These are phyloP conservation scores for Cutaneotrichosporon sp. DNA, from an alignment of 1,284 basidiomycete species.

Conservation along the genomic window DNA sequence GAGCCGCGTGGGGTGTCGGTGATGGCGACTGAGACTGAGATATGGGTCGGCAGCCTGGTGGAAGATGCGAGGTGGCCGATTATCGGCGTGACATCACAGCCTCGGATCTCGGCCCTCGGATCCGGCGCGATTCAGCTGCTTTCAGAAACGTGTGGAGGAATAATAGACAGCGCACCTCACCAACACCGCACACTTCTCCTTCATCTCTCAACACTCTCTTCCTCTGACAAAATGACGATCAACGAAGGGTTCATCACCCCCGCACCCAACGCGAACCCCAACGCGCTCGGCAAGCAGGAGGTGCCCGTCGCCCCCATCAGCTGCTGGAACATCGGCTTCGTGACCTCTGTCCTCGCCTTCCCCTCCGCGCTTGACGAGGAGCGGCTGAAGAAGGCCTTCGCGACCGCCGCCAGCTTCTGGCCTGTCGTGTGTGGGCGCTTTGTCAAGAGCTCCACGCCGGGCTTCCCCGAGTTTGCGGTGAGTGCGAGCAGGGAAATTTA, in stretches of 20 bases:
- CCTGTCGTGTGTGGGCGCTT: conserved; percentile 28
- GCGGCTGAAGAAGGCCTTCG: conserved; percentile 27
- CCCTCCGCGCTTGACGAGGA: conserved; percentile 26
- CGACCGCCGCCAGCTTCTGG: conserved; percentile 25
- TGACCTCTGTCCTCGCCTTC: conserved; percentile 29
- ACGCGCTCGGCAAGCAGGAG: conserved; percentile 16
- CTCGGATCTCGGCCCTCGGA: background rate
- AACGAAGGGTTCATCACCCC: conserved; percentile 22
- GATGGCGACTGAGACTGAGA: too few relatives aligned
- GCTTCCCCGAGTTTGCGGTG: conserved; percentile 24
- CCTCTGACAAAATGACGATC: conserved; percentile 11
- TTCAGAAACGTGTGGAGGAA: background rate
- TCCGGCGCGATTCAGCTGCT: background rate
- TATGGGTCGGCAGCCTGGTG: too few relatives aligned
- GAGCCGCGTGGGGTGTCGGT: background rate
- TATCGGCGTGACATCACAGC: background rate
- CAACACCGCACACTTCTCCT: background rate
- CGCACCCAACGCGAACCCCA: conserved; percentile 23
- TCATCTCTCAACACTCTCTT: background rate
- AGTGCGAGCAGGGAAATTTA: background rate
- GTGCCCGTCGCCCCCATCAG: conserved; percentile 29
- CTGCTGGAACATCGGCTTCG: conserved; percentile 28
- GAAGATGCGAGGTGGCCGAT: background rate
- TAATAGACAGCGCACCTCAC: background rate
- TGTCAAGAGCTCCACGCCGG: conserved; percentile 19